Evolutionary conservation across 2,329 filamentous ascomycete species (phyloP).

Genomic region (Penicillium aurantiogriseum): DNA sequence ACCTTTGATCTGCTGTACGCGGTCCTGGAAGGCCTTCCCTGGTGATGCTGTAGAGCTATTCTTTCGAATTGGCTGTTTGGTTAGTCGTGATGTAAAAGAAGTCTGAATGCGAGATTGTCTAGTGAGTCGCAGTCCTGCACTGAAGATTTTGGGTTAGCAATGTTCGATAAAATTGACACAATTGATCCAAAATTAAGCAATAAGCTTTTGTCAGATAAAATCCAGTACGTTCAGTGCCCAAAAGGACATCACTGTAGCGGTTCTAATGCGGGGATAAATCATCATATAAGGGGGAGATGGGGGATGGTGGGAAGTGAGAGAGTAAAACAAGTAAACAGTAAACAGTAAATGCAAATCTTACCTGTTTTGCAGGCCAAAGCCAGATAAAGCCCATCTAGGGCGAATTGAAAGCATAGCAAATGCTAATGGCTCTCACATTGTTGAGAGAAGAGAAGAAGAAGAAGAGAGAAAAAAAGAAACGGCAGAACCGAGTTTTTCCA

Average conservation of each 20-base stretch:
- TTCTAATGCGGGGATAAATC: conserved; percentile 54
- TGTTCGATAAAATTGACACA: not conserved
- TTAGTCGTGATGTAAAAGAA: conserved; percentile 18
- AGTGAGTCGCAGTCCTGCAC: conserved; percentile 25
- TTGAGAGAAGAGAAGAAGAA: conserved; percentile 16
- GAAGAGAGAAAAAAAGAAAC: conserved; percentile 8
- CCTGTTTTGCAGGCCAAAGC: conserved; percentile 32
- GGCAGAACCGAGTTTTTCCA: conserved; percentile 23
- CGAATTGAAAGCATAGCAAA: conserved; percentile 41
- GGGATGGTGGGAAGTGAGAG: conserved; percentile 3
- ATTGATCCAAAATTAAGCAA: conserved; percentile 21
- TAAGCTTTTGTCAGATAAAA: conserved; percentile 12
- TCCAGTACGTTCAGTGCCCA: conserved; percentile 45
- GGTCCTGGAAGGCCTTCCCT: conserved; percentile 36
- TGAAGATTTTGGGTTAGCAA: conserved; percentile 28
- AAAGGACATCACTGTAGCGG: conserved; percentile 63
- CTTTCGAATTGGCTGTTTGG: conserved; percentile 20
- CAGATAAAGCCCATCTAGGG: conserved; percentile 36
- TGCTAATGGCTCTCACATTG: conserved; percentile 24
- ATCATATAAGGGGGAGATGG: conserved; percentile 36
- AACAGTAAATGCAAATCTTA: conserved; percentile 28
- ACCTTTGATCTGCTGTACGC: conserved; percentile 39
- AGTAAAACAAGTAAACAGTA: not conserved
- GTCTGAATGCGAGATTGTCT: conserved; percentile 8
- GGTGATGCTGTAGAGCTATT: conserved; percentile 32